These are phyloP conservation scores for Phaseolus lunatus DNA, from an alignment of 306 rosid genomes.

Conservation along the genomic window DNA sequence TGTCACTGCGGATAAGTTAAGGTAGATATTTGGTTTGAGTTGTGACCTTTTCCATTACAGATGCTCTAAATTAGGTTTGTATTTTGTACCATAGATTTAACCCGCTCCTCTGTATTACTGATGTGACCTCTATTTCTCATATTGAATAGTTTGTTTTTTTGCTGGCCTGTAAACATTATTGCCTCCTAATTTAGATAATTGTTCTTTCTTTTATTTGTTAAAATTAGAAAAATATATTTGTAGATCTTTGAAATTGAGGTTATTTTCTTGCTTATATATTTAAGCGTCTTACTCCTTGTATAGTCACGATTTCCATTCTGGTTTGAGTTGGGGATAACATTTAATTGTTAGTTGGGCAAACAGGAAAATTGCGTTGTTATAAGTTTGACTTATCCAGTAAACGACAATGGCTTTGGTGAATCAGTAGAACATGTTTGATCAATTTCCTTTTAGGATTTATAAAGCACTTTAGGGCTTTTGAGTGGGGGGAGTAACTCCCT, in stretches of 20 bases:
- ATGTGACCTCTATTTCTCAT: conserved; percentile 48
- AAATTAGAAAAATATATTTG: not conserved
- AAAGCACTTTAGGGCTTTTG: too few relatives aligned
- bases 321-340: not conserved
- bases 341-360: too few relatives aligned
- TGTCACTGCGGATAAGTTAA: conserved; percentile 49
- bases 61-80: conserved; percentile 57
- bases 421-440: too few relatives aligned
- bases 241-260: conserved; percentile 11
- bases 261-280: conserved; percentile 4
- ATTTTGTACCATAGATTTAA: conserved; percentile 74
- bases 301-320: not conserved
- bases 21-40: conserved; percentile 59
- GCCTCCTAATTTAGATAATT: conserved; percentile 49
- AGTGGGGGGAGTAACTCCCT: too few relatives aligned
- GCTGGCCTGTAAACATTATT: conserved; percentile 41
- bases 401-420: too few relatives aligned
- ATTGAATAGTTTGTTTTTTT: not conserved
- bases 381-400: too few relatives aligned
- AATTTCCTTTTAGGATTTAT: too few relatives aligned
- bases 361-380: too few relatives aligned
- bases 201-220: conserved; percentile 36
- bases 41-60: conserved; percentile 49
- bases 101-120: conserved; percentile 55
- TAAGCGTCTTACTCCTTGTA: not conserved